A percentile compares a stretch with the other conserved stretches of the same genome.
phyloP scores from a whole-genome alignment of 208 protist species.

The Leptomonas pyrrhocoris region DNA sequence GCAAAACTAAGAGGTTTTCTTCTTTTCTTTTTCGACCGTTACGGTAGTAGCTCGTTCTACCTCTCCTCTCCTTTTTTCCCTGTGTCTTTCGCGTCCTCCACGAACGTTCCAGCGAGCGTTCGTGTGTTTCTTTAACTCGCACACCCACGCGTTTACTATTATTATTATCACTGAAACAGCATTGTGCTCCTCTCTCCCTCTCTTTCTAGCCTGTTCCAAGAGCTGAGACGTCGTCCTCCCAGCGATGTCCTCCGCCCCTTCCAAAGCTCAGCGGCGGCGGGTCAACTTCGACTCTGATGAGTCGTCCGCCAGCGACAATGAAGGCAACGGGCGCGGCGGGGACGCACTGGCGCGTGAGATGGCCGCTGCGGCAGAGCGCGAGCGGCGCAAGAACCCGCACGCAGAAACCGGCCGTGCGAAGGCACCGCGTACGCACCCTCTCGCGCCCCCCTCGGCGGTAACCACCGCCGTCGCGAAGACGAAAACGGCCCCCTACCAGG shows the following conservation, averaged over 20 bases:
- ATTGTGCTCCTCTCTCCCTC: too few relatives aligned
- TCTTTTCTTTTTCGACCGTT: too few relatives aligned
- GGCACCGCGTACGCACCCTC: conserved; percentile 32
- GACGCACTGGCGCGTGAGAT: conserved; percentile 53
- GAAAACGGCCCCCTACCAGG: conserved; percentile 9
- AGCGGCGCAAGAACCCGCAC: conserved; percentile 73
- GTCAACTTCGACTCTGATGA: conserved; percentile 42
- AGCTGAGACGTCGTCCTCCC: neutral
- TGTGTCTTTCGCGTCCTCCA: too few relatives aligned
- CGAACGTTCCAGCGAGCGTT: too few relatives aligned
- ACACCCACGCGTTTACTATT: too few relatives aligned
- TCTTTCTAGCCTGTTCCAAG: too few relatives aligned
- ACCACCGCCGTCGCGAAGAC: neutral
- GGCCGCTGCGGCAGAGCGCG: conserved; percentile 44
- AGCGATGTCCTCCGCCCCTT: neutral
- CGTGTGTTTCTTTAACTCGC: too few relatives aligned
- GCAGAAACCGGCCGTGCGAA: conserved; percentile 54
- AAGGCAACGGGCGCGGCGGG: conserved; percentile 7
- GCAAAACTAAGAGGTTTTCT: too few relatives aligned
- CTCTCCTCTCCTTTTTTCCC: too few relatives aligned
- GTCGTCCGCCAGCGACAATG: conserved; percentile 32
- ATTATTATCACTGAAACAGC: too few relatives aligned
- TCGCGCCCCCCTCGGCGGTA: conserved; percentile 13
- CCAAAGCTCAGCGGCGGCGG: conserved; percentile 6
- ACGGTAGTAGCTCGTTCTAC: too few relatives aligned